Base-by-base conservation (phyloP, 176 grass and related monocot species). In the Juncus inflexus region DNA sequence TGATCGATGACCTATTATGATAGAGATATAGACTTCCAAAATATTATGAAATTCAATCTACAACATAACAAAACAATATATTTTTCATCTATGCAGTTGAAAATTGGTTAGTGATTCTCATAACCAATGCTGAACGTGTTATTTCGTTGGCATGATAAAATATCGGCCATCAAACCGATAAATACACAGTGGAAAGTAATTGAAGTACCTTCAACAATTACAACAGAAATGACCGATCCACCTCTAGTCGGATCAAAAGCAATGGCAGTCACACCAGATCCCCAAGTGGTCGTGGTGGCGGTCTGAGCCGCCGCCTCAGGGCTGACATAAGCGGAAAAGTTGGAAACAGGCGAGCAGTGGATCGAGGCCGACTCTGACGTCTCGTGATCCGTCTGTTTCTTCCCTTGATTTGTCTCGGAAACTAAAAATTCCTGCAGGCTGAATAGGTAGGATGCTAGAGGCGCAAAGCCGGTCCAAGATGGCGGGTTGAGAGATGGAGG, bases 281-380 rank as follows among this genome's bases (percentile, higher is more conserved):
- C 88, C 94, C 94, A 99, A 58, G 94, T 99, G 52, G 88, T 92
- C 11, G 94, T 99, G 11, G 94, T 87, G 65, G 87, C 94, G 74
- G 88, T 92, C 63, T 99, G 94, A 12, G 94, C 88, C 74, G 94
- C 94, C 58, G 94, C 80, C 76, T 99, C 94, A 69, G 94, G 94
- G 74, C 94, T 90, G 19, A 99, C 94, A 59, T 99, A 99, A 37
- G 94, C 94, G 67, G 94, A 99, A 82, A 99, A 92, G 69, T 99
- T 99, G 14, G 94, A 99, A 81, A 99, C 94, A 6, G 94, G 94
- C 56, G 85, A 99, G 45, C 94, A 99, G 84, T 99, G 94, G 54
- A 99, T 91, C 9, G 88, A 99, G 70, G 85, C 88, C 53, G 83
- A 80, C 41, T 99, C 88, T 12, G 75, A 64, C 62, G 69, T 77